These are phyloP conservation scores for Volvox reticuliferus DNA, from an alignment of 139 green algal species.

Conservation along the genomic window DNA sequence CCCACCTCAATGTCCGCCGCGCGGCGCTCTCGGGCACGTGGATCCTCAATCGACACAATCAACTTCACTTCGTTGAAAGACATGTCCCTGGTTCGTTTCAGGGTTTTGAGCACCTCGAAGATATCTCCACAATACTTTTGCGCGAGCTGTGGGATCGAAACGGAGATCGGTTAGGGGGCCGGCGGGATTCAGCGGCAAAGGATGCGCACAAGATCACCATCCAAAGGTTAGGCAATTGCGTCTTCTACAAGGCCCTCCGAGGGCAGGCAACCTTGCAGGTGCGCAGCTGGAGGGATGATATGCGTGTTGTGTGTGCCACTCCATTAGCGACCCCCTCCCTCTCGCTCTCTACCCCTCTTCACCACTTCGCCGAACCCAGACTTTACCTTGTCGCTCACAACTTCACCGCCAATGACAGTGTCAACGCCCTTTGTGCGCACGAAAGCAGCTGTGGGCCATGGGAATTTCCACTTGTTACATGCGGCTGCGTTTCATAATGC, in stretches of 20 bases:
- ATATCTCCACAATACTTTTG: slow-evolving; percentile 82
- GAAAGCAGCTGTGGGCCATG: slow-evolving; percentile 64
- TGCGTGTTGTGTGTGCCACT: too few relatives aligned
- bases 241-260: too few relatives aligned
- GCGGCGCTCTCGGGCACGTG: slow-evolving; percentile 65
- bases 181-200: too few relatives aligned
- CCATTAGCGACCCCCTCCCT: background rate
- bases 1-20: slow-evolving; percentile 77
- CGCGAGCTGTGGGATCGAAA: slow-evolving; percentile 35
- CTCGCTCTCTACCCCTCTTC: background rate
- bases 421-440: slow-evolving; percentile 59
- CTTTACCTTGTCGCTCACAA: slow-evolving; percentile 67
- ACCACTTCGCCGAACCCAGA: background rate
- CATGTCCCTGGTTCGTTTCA: slow-evolving; percentile 89
- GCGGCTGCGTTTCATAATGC: too few relatives aligned
- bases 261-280: too few relatives aligned
- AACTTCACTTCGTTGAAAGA: slow-evolving; percentile 84
- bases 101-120: slow-evolving; percentile 70
- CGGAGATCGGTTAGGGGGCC: too few relatives aligned
- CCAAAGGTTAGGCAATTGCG: too few relatives aligned
- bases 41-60: slow-evolving; percentile 90
- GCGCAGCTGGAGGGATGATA: too few relatives aligned
- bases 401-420: slow-evolving; percentile 66
- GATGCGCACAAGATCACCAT: too few relatives aligned
- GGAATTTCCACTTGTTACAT: background rate